Conservation (phyloP, 441 rosid genomes). For the Adansonia madagascariensis region DNA sequence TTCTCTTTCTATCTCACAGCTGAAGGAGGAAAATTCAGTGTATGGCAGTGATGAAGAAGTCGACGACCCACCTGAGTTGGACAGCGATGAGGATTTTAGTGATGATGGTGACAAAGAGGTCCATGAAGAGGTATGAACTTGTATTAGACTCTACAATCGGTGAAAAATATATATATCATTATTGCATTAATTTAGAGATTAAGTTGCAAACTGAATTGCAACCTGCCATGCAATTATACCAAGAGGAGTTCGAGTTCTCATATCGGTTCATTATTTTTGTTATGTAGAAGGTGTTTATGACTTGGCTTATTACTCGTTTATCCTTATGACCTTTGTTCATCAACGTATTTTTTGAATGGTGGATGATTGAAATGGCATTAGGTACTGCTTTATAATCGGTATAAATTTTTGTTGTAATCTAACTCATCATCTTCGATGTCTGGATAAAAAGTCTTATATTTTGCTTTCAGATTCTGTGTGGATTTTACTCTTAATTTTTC, state of each 20-base stretch:
- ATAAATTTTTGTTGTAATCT: neutral
- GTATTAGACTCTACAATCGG: neutral
- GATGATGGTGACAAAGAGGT: slow-evolving; percentile 55
- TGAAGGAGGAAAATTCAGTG: slow-evolving; percentile 85
- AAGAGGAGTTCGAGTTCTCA: neutral
- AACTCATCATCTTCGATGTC: neutral
- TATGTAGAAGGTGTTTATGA: neutral
- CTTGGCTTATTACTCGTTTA: neutral
- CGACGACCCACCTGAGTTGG: slow-evolving; percentile 79
- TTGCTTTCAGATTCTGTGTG: neutral
- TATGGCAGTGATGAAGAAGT: slow-evolving; percentile 94
- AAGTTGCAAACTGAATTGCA: neutral
- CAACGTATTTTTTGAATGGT: neutral
- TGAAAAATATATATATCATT: neutral
- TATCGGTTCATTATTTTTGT: neutral
- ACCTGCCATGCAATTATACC: neutral
- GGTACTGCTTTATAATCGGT: neutral
- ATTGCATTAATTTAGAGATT: neutral
- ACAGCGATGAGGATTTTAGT: slow-evolving; percentile 85
- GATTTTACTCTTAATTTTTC: neutral
- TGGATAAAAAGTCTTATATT: neutral
- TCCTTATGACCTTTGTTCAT: neutral
- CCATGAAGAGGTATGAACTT: slow-evolving; percentile 67
- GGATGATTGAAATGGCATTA: neutral
- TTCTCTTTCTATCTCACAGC: slow-evolving; percentile 43